A percentile compares a stretch with the other conserved stretches of the same genome.
These are phyloP conservation scores for Xerocomellus chrysenteron DNA, from an alignment of 768 basidiomycete species.

Conservation along the genomic window DNA sequence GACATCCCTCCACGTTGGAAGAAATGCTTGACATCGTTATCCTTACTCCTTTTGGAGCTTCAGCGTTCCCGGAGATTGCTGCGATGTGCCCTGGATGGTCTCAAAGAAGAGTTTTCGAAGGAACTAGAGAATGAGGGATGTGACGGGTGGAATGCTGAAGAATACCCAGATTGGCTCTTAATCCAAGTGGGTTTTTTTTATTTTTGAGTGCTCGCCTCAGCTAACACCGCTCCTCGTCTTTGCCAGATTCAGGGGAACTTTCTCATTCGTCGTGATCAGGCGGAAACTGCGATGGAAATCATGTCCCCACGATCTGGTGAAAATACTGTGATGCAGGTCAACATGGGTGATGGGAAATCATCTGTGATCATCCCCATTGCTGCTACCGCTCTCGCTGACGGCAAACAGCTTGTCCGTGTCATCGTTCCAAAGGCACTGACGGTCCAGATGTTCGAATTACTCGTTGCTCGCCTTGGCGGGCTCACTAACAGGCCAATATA, in stretches of 20 bases:
- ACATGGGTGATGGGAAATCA: slow-evolving; percentile 57
- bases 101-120: neutral
- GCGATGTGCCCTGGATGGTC: neutral
- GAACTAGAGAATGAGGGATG: neutral
- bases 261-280: neutral
- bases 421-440: slow-evolving; percentile 44
- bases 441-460: slow-evolving; percentile 43
- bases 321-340: slow-evolving; percentile 46
- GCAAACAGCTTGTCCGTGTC: slow-evolving; percentile 41
- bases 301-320: slow-evolving; percentile 32
- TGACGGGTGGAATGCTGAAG: neutral
- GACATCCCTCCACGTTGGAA: neutral
- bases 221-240: slow-evolving; percentile 31
- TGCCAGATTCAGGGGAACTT: neutral
- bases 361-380: slow-evolving; percentile 45
- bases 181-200: neutral
- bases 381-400: slow-evolving; percentile 40
- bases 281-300: slow-evolving; percentile 42
- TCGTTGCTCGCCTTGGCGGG: slow-evolving; percentile 40
- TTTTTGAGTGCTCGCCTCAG: neutral
- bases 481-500: slow-evolving; percentile 45
- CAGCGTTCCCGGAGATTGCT: neutral
- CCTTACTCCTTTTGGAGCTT: neutral
- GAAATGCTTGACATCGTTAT: neutral
- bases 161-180: neutral